phyloP scores from a whole-genome alignment of 169 alveolate genomes.

The Plasmodium inui region DNA sequence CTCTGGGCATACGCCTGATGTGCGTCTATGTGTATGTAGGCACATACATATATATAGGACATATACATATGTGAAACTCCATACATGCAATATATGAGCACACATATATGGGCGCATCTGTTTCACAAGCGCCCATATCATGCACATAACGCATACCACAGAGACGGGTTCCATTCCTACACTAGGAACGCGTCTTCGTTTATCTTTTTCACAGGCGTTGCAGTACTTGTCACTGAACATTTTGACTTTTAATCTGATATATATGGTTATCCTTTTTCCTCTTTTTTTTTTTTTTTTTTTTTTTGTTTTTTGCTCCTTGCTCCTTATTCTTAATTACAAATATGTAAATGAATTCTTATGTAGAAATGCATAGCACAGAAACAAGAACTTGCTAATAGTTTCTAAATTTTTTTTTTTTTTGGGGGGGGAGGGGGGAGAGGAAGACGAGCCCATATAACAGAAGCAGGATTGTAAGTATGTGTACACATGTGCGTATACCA shows the following conservation, averaged over 20 bases:
- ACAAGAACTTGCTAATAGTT: background rate
- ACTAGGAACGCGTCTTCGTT: background rate
- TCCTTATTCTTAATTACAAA: conserved; percentile 8
- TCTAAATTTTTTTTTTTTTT: background rate
- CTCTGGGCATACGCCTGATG: background rate
- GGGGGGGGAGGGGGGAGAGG: background rate
- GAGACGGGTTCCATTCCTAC: background rate
- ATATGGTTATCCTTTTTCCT: background rate
- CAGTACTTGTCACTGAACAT: background rate
- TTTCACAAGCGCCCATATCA: background rate
- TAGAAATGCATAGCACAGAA: background rate
- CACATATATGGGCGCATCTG: background rate
- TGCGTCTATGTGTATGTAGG: conserved; percentile 22
- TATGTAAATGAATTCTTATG: conserved; percentile 21
- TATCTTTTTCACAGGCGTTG: background rate
- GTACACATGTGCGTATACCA: background rate
- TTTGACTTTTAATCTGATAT: background rate
- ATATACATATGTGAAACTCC: background rate
- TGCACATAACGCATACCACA: conserved; percentile 1
- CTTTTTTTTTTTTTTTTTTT: background rate
- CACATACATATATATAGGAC: background rate
- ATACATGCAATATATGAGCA: background rate
- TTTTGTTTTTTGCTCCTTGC: background rate
- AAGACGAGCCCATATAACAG: background rate
- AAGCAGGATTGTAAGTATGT: background rate